Evolutionary conservation across 2,329 filamentous ascomycete species (phyloP), one percentile per base, ranked within the genome.

Genomic region (Didymella glomerata): DNA sequence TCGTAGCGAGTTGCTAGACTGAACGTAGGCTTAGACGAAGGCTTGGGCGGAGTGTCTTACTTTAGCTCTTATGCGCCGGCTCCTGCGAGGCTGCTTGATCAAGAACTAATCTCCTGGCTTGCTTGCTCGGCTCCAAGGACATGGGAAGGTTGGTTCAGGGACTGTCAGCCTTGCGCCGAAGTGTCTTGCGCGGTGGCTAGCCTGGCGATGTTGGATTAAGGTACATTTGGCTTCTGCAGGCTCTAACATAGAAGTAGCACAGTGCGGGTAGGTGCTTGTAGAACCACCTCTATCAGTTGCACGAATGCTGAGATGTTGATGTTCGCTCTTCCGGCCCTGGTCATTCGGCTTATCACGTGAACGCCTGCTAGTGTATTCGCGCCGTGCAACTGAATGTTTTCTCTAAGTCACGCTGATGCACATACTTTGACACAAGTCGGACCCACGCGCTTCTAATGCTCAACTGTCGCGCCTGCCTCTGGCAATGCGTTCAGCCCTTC

Each of bases 401-500:
- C 61, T 57, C 50, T 10, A 22, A 28, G 32, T 34, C 24, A 40
- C 40, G 25, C 44, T 32, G 25, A 50, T 62, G 54, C 44, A 56
- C 28, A 24, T 13, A 11, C 10, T 10, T 25, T 27, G 38, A 49
- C 50, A 61, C 49, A 61, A 44, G 53, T 58, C 63, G 18, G 56
- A 44, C 27, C 44, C 57, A 51, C 62, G 49, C 61, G 58, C 56
- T 60, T 53, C 58, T 65, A 51, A 82, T 82, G 81, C 74, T 81
- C 59, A 78, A 77, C 49, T 82, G 80, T 64, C 77, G 75, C 61
- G 74, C 77, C 63, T 81, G 79, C 69, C 72, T 79, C 48, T 70
- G 75, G 69, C 79, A 78, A 73, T 77, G 74, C 64, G 71, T 80
- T 48, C 77, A 78, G 45, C 77, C 79, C 47, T 71, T 82, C 59